Evolutionary conservation across 2,329 filamentous ascomycete species (phyloP).

Genomic region (Calonectria hawksworthii): DNA sequence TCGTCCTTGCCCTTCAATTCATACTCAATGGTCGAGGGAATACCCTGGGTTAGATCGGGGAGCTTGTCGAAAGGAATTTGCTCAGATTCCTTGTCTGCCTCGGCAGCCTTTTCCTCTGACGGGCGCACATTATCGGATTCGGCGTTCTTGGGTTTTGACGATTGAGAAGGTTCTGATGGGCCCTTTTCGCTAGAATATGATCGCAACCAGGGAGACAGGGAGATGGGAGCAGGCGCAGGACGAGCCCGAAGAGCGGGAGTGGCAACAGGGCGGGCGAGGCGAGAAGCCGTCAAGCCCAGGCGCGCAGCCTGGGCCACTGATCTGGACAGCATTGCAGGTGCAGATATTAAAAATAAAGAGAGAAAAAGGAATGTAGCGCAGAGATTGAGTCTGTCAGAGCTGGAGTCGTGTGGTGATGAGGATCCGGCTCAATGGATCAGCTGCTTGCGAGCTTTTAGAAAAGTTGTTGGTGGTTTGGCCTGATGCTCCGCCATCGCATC

Average conservation of each 20-base stretch:
- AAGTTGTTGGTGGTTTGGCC: conserved; percentile 34
- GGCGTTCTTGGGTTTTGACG: conserved; percentile 32
- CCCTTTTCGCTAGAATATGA: conserved; percentile 44
- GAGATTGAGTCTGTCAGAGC: conserved; percentile 7
- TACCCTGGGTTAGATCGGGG: conserved; percentile 93
- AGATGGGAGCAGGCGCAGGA: conserved; percentile 35
- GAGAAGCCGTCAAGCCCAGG: conserved; percentile 50
- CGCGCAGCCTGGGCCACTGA: conserved; percentile 49
- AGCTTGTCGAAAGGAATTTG: conserved; percentile 75
- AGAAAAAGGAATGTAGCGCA: background rate
- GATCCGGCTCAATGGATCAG: conserved; percentile 38
- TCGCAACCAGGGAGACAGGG: conserved; percentile 48
- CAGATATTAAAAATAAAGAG: background rate
- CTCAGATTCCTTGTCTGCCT: conserved; percentile 52
- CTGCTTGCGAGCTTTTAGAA: conserved; percentile 18
- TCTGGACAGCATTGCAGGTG: conserved; percentile 57
- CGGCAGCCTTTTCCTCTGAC: conserved; percentile 42
- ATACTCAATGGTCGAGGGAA: conserved; percentile 89
- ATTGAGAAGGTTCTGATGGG: conserved; percentile 27
- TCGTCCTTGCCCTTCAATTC: conserved; percentile 70
- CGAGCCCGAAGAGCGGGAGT: conserved; percentile 43
- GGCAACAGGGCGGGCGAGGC: conserved; percentile 44
- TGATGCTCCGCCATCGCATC: conserved; percentile 47
- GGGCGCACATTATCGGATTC: conserved; percentile 37
- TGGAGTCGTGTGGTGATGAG: conserved; percentile 11